Base-by-base conservation (phyloP, 2,329 filamentous ascomycete genomes). In the Apiospora arundinis region DNA sequence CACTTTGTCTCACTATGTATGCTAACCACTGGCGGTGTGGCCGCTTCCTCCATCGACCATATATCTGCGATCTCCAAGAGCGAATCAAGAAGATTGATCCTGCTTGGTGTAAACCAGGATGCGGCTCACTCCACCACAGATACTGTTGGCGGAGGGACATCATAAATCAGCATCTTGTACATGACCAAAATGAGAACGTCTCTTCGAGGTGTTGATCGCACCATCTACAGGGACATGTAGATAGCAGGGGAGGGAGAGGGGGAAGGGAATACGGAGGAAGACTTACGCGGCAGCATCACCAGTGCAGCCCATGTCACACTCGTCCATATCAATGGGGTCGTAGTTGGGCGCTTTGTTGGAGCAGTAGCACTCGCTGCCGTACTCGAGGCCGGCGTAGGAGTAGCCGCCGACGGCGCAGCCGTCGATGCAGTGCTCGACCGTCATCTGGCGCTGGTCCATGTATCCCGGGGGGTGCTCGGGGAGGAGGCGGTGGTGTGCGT, bases 381-480 rank as follows among this genome's bases (percentile, higher is more conserved):
- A 82, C 72, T 83, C 81, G 42, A 81, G 75, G 40, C 82, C 83
- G 66, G 83, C 84, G 71, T 78, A 83, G 48, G 75, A 70, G 72
- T 80, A 83, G 23, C 71, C 76, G 25, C 72, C 72, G 77, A 82
- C 49, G 73, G 71, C 1, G 80, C 72, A 73, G 6, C 63, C 60
- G 16, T 52, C 70, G 25, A 68, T 79, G 73, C 83, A 85, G 71
- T 74, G 77, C 44, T 82, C 80, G 14, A 84, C 72, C 8, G 82
- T 82, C 81, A 83, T 81, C 66, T 72, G 75, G 37, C 69, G 63
- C 18, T 45, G 49, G 72, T 70, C 45, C 76, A 75, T 68, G 77
- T 70, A 25, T 7, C 25, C 25, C 23, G 44, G 23, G 14, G 65
- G 65, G 7, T 18, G 40, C 5, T 46, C 18, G n/a, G 65, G 42